Base-by-base conservation (phyloP, 2,329 filamentous ascomycete species). In the Ceratocystiopsis minuta region DNA sequence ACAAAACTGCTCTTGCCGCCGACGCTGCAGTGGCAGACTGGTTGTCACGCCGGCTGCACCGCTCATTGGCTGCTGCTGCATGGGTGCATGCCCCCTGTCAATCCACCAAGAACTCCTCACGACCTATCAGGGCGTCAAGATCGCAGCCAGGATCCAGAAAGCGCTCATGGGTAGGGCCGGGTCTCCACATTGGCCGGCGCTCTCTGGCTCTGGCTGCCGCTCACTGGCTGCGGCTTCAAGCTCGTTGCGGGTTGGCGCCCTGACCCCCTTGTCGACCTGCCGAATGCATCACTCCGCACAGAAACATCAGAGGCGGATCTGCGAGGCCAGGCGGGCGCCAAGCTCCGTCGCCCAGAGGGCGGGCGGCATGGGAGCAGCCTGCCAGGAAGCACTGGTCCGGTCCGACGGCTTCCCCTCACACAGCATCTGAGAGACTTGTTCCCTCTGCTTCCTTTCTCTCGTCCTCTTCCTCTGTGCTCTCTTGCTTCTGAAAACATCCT, bases 1-100 rank as follows among this genome's bases (percentile, higher is more conserved):
- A 33, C 13, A 33, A 28, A 20, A 28, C 24, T 28, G 49, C 50
- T 54, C 53, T 67, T 67, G 57, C 65, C 65, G 65, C 65, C 63
- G 56, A 52, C 49, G 54, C 46, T 50, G 48, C 54, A 47, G 48
- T 40, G 48, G 52, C 24, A 28, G 24, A 28, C 24, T 5, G 32
- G 32, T 54, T 53, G 58, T 65, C 64, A 66, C 63, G 51, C 48
- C 44, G 42, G 37, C 45, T 43, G 37, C 43, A 39, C 15, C 39
- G 44, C 44, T 62, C 52, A 66, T 67, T 66, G 62, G 64, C 38
- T 34, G 34, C 37, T 14, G 24, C 35, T 18, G 37, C 24, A 10
- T 31, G 20, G 14, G n/a, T 36, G 34, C 13, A 15, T 6, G 15
- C 10, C n/a, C 40, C 36, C 38, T 17, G 40, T 39, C 18, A 35